Evolutionary conservation across 129 eudicot species (phyloP), one percentile per base, ranked within the genome.

Genomic region (Centaurea solstitialis): DNA sequence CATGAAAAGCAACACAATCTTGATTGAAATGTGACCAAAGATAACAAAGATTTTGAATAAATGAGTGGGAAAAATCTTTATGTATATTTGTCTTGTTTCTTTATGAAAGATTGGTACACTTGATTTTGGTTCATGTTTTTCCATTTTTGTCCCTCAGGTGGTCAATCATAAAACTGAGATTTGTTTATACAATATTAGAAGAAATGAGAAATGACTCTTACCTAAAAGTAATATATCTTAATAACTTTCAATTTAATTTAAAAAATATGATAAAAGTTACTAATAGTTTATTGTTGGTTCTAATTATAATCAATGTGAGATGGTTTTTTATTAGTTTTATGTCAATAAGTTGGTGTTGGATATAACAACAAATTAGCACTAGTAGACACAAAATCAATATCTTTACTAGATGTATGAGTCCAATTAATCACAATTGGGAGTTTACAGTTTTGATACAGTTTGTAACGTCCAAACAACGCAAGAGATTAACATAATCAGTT

Each of bases 21-120:
- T 37, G 67, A 69, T 76, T 70, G 38, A 57, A 82, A 82, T 70
- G 72, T 76, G 77, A 82, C 81, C 81, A 76, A 59, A 76, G 79
- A 72, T 62, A 22, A 79, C 80, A 64, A 65, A 28, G 38, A 72
- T 81, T 41, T 81, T 68, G 50, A 74, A 74, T 37, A 68, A 43
- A 50, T 76, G 72, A 64, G 77, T 82, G 85, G 85, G 77, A 82
- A 47, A 76, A 47, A 76, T 82, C 77, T 76, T 6, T 82, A 68
- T 57, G 67, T 50, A 69, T 77, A 76, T 20, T 57, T 57, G 77
- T 76, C 64, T 68, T 82, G 81, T 76, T 68, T 82, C 71, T 76
- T 69, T 82, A 66, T 67, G 72, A 76, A 53, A 68, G 18, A 76
- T 76, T 13, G 68, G 38, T 81, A 38, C 81, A 70, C 77, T 69